phyloP scores from a whole-genome alignment of 73 alveolate genomes.

The Tetrahymena elliotti region DNA sequence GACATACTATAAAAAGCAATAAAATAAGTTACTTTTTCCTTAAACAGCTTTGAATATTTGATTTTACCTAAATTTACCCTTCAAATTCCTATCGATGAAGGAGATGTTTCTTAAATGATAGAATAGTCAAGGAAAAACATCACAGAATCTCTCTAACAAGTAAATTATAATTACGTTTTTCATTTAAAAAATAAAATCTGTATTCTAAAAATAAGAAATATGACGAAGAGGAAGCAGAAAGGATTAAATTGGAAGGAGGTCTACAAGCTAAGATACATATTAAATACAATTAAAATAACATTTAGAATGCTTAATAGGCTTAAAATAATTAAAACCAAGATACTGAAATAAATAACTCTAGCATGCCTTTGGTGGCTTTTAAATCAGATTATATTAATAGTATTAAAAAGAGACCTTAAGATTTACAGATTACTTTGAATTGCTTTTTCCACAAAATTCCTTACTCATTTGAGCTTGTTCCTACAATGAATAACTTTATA shows the following conservation, averaged over 20 bases:
- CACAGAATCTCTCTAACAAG: not conserved
- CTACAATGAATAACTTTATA: not conserved
- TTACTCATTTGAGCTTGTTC: not conserved
- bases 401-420: not conserved
- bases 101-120: not conserved
- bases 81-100: not conserved
- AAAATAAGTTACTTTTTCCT: not conserved
- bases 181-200: not conserved
- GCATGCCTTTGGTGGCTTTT: not conserved
- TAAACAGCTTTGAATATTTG: not conserved
- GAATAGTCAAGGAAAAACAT: not conserved
- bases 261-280: not conserved
- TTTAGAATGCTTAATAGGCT: not conserved
- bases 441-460: not conserved
- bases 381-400: not conserved
- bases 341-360: not conserved
- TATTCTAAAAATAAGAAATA: not conserved
- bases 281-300: not conserved
- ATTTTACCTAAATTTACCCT: not conserved
- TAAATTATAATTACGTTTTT: not conserved
- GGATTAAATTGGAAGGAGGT: not conserved
- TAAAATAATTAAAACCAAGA: not conserved
- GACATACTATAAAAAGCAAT: not conserved
- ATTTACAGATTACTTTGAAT: not conserved
- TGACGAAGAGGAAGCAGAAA: not conserved